Percentiles rank a stretch among this genome's conserved stretches.
Evolutionary conservation across 2,329 filamentous ascomycete genomes (phyloP).

Genomic region (Podosphaera xanthii): DNA sequence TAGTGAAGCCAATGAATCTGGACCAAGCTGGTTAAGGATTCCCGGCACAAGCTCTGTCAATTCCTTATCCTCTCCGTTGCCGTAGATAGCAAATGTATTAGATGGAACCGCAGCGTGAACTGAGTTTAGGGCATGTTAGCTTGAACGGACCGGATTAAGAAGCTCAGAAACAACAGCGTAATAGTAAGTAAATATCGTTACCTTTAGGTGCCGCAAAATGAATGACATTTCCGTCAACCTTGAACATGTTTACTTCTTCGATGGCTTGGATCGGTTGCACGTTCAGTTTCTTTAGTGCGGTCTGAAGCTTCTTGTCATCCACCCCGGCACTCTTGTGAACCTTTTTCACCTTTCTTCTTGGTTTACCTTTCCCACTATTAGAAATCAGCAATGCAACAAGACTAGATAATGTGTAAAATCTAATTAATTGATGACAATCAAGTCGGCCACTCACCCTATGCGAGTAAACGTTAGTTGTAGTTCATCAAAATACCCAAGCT

Average conservation of each 20-base stretch:
- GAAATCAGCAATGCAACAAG: too few species aligned
- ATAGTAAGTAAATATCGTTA: conserved; percentile 18
- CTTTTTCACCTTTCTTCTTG: conserved; percentile 95
- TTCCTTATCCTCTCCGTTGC: conserved; percentile 97
- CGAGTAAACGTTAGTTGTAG: too few species aligned
- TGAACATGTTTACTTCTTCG: conserved; percentile 99
- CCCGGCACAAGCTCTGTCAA: conserved; percentile 97
- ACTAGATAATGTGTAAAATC: too few species aligned
- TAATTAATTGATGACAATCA: too few species aligned
- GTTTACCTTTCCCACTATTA: conserved; percentile 82
- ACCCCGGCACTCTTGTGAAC: conserved; percentile 76
- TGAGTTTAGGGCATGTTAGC: conserved; percentile 19
- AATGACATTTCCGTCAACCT: conserved; percentile 98
- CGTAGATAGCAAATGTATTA: conserved; percentile 99
- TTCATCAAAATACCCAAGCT: too few species aligned
- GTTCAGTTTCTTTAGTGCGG: conserved; percentile 95
- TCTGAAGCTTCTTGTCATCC: conserved; percentile 99
- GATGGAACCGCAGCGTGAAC: conserved; percentile 91
- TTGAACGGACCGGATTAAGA: background rate
- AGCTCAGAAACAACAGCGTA: background rate
- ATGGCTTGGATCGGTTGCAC: conserved; percentile 98
- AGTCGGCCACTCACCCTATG: too few species aligned
- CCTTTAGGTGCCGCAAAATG: conserved; percentile 97
- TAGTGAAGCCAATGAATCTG: conserved; percentile 90
- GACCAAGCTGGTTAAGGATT: conserved; percentile 98